phyloP scores from a whole-genome alignment of 805 yeast genomes.

The Nematodospora valgi region DNA sequence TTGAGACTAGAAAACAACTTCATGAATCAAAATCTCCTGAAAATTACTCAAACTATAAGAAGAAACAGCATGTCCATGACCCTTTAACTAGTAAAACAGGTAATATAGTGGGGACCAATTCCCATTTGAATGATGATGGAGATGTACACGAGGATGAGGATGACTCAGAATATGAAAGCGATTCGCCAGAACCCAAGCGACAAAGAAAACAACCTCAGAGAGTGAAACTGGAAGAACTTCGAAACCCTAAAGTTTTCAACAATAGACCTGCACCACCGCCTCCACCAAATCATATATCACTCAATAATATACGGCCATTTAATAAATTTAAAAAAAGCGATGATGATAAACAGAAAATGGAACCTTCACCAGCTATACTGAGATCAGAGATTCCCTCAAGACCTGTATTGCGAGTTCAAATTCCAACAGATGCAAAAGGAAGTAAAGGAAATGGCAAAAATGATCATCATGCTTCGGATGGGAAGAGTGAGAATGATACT shows the following conservation, averaged over 20 bases:
- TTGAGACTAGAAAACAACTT: constrained; percentile 22
- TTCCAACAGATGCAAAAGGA: constrained; percentile 48
- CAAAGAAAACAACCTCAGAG: constrained; percentile 12
- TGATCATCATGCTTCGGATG: not conserved
- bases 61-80: constrained; percentile 26
- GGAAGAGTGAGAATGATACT: constrained; percentile 28
- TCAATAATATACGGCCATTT: constrained; percentile 17
- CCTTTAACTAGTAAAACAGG: constrained; percentile 12
- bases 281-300: constrained; percentile 15
- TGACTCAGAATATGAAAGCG: constrained; percentile 28
- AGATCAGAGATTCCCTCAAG: constrained; percentile 27
- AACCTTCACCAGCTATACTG: not conserved
- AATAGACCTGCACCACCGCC: constrained; percentile 15
- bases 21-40: constrained; percentile 63
- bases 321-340: constrained; percentile 10
- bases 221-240: too few relatives aligned
- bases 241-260: constrained; percentile 7
- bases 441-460: constrained; percentile 1
- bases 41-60: constrained; percentile 61
- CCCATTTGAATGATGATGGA: constrained; percentile 12
- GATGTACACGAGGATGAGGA: constrained; percentile 14
- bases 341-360: not conserved
- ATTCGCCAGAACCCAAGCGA: constrained; percentile 35
- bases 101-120: constrained; percentile 8
- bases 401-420: constrained; percentile 62